Base-by-base conservation (phyloP, 75 land plant genomes). In the Selaginella moellendorffii region DNA sequence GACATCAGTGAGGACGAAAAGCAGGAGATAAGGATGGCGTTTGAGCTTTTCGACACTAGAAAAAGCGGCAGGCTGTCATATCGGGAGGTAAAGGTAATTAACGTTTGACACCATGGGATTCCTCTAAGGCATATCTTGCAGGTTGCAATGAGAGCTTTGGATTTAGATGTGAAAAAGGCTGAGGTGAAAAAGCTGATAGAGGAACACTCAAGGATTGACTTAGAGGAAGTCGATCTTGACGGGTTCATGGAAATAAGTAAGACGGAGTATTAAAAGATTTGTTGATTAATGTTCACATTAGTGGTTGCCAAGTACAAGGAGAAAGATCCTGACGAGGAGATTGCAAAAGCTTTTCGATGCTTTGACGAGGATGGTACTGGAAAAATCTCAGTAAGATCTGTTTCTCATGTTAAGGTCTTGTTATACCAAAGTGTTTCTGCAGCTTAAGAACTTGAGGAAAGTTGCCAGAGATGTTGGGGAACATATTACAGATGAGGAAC, bases 321-420 rank as follows among this genome's bases (percentile, higher is more conserved):
- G 54, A 75, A 66, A 28, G 77, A 75, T 53, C 77, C 73, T 29
- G 68, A 75, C 21, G 64, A 65, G 51, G 73, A 69, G 31, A 60
- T 75, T 59, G 63, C 68, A 30, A 75, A 75, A 65, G 77, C 73
- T 27, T 75, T 65, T 24, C 30, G 61, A 0, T 65, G 52, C 24
- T 75, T 75, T 62, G 77, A 75, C 51, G 77, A 75, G 24, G 77
- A 75, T 65, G 73, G 69, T 24, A 75, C 68, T 12, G 77, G 77
- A 19, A 75, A 65, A 36, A 75, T 75, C 9, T 70, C 77, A 67
- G 77, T 74, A 65, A 31, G 12, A 58, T 5, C 12, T n/a, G 18
- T 36, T 36, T 5, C 46, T 14, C 46, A 14, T 14, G n/a, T n/a
- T n/a, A n/a, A n/a, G n/a, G n/a, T n/a, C n/a, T n/a, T n/a, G n/a